phyloP scores from a whole-genome alignment of 768 basidiomycete genomes.

The Paxillus ammoniavirescens region DNA sequence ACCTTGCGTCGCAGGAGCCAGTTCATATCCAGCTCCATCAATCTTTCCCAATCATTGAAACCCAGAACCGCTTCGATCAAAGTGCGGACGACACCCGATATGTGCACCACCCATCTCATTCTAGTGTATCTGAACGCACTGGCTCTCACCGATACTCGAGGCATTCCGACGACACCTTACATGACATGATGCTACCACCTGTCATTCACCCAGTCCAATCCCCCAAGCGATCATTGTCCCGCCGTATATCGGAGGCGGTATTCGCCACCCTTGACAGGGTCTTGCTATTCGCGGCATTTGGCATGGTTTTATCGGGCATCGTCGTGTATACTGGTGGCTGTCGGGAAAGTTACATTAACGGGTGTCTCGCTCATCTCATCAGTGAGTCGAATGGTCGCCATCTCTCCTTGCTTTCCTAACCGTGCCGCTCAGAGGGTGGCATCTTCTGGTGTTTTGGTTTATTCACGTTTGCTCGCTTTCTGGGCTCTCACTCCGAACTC shows the following conservation, averaged over 20 bases:
- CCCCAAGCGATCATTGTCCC: constrained; percentile 28
- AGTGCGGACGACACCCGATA: constrained; percentile 41
- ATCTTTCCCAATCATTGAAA: constrained; percentile 24
- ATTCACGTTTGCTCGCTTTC: constrained; percentile 88
- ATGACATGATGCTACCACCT: constrained; percentile 34
- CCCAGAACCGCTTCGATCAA: constrained; percentile 28
- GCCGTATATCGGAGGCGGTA: constrained; percentile 42
- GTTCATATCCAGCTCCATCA: constrained; percentile 17
- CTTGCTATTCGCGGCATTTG: constrained; percentile 72
- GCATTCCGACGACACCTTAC: constrained; percentile 59
- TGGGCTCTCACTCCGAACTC: constrained; percentile 79
- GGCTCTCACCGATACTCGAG: constrained; percentile 40
- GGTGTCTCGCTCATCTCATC: constrained; percentile 88
- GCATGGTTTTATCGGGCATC: constrained; percentile 65
- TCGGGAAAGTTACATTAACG: constrained; percentile 73
- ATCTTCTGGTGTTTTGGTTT: constrained; percentile 95
- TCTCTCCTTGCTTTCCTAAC: neutral
- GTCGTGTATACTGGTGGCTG: constrained; percentile 87
- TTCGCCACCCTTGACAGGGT: constrained; percentile 59
- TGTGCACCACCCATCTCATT: constrained; percentile 35
- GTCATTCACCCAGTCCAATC: constrained; percentile 14
- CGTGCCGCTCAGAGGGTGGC: constrained; percentile 59
- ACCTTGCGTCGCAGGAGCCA: neutral
- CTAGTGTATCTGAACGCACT: constrained; percentile 52
- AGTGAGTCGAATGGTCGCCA: constrained; percentile 47